Evolutionary conservation across 1,284 basidiomycete genomes (phyloP), one percentile per base, ranked within the genome.

Genomic region (Ceratobasidium sp.): DNA sequence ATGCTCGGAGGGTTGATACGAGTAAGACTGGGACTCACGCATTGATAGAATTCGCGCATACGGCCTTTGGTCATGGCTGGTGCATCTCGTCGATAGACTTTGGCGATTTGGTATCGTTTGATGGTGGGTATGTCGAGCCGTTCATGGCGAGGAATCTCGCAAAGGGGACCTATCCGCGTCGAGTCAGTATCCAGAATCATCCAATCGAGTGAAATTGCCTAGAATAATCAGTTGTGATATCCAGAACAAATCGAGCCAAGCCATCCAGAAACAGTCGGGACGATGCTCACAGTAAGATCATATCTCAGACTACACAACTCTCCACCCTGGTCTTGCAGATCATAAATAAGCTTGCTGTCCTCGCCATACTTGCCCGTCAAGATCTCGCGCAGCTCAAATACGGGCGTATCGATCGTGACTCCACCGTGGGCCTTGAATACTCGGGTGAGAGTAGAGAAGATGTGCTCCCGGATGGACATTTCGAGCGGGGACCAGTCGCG

Each of bases 1-100:
- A 10, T n/a, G n/a, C n/a, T n/a, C n/a, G 27, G 35, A 35, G 5
- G 25, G 17, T 29, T 47, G 20, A 64, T 10, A 38, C 20, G 54
- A 29, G 34, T 13, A 42, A 35, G 20, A 25, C 5, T 42, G 15
- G 20, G 10, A 83, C 89, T 75, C 74, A 96, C 94, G 73, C 96
- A 98, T 81, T 99, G 96, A 77, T 94, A 96, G 78, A 99, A 99
- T 81, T 99, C 96, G 72, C 96, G 86, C 94, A 99, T 98, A 42
- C 96, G 86, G 3, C 96, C 96, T 81, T 99, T 99, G 64, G 90
- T 91, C 92, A 99, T 96, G 70, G 96, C 96, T 0, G 97, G 96
- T 76, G 92, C 96, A 79, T 99, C 96, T 77, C 97, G 82, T 72
- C 97, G 84, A 80, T 99, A 99, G 27, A 99, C 96, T 80, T 99